Conservation (phyloP, 495 filamentous ascomycete species). For the Penicillium parvum region DNA sequence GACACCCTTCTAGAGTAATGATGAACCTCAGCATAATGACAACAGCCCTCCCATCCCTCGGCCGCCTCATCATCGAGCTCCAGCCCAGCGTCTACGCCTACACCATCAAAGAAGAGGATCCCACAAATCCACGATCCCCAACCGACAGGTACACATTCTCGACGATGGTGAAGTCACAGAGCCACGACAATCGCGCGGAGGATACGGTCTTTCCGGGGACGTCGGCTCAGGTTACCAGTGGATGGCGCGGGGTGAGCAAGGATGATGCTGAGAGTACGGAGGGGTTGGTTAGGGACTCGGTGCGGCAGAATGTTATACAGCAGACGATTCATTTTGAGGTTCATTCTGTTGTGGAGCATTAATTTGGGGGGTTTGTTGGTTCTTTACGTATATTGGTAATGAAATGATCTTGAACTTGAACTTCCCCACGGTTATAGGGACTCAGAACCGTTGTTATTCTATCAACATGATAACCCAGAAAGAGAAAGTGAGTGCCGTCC, state of each 20-base stretch:
- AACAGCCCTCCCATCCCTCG: conserved; percentile 27
- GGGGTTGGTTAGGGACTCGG: conserved; percentile 9
- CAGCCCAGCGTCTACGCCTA: conserved; percentile 23
- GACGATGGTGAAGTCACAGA: conserved; percentile 10
- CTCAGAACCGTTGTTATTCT: too few species aligned
- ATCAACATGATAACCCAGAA: too few species aligned
- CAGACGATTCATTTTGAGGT: conserved; percentile 25
- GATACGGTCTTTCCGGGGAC: too few species aligned
- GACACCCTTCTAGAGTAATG: conserved; percentile 8
- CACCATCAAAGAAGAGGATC: conserved; percentile 25
- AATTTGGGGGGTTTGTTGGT: too few species aligned
- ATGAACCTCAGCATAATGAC: conserved; percentile 29
- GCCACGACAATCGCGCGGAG: not conserved
- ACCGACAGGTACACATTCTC: conserved; percentile 17
- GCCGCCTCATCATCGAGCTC: conserved; percentile 28
- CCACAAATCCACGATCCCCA: not conserved
- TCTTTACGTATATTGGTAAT: too few species aligned
- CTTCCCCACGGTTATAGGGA: too few species aligned
- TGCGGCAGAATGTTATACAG: conserved; percentile 17
- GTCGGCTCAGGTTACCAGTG: conserved; percentile 10
- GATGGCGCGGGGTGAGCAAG: conserved; percentile 15
- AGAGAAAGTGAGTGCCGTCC: not conserved
- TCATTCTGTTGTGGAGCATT: too few species aligned
- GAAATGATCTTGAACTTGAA: too few species aligned
- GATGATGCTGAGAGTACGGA: conserved; percentile 23